phyloP scores from a whole-genome alignment of 75 land plant species.

The Picea glauca region DNA sequence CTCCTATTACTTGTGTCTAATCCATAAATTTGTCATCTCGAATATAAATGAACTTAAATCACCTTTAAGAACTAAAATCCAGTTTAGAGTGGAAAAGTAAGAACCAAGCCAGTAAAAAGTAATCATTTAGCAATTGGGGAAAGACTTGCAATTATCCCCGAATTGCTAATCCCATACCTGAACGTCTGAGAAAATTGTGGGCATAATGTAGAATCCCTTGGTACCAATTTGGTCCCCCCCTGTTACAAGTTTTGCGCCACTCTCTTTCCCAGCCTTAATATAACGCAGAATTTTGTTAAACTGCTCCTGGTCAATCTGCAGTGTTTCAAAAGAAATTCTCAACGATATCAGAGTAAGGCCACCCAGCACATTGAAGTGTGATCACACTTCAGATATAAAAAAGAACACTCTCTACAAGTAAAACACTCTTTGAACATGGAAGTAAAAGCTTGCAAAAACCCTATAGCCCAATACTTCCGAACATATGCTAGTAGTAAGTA shows the following conservation, averaged over 20 bases:
- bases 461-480: background rate
- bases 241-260: slow-evolving; percentile 41
- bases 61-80: too few relatives aligned
- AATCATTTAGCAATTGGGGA: background rate
- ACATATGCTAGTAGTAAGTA: background rate
- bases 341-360: background rate
- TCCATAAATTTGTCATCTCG: background rate
- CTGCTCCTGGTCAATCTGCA: slow-evolving; percentile 35
- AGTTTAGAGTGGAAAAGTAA: too few relatives aligned
- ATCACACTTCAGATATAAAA: background rate
- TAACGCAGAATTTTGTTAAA: slow-evolving; percentile 36
- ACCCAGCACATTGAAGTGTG: background rate
- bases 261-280: slow-evolving; percentile 27
- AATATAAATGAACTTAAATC: too few relatives aligned
- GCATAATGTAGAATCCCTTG: slow-evolving; percentile 48
- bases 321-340: background rate
- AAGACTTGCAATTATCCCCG: background rate
- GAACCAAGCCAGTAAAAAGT: background rate
- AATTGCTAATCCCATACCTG: slow-evolving; percentile 8
- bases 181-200: slow-evolving; percentile 47
- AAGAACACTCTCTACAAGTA: background rate
- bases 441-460: background rate
- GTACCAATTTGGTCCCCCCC: slow-evolving; percentile 40
- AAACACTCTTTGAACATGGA: background rate
- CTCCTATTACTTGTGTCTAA: background rate